A percentile compares a stretch with the other conserved stretches of the same genome.
phyloP scores from a whole-genome alignment of 1,284 basidiomycete species.

The Amylostereum areolatum region DNA sequence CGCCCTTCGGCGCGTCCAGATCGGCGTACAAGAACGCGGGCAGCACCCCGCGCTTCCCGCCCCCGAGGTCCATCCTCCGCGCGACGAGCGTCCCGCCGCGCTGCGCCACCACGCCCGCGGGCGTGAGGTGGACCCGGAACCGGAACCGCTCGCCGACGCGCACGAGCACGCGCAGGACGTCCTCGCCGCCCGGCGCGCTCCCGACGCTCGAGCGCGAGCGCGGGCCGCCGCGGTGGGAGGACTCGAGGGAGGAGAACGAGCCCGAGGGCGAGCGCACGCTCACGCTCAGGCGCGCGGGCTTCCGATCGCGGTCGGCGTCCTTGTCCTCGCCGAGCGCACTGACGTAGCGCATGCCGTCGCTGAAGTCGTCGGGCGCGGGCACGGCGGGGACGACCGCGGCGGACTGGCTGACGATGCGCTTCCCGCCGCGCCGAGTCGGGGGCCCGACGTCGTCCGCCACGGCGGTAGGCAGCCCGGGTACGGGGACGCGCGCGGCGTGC shows the following conservation, averaged over 20 bases:
- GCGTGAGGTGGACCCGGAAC: constrained; percentile 43
- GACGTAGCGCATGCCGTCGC: constrained; percentile 63
- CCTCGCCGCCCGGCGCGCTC: constrained; percentile 19
- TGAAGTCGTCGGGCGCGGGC: constrained; percentile 51
- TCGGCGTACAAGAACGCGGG: constrained; percentile 56
- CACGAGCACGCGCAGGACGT: constrained; percentile 42
- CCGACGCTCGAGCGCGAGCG: constrained; percentile 9
- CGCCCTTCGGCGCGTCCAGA: constrained; percentile 32
- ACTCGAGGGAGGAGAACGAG: constrained; percentile 58
- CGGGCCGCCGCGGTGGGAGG: constrained; percentile 34
- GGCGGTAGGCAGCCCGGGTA: constrained; percentile 36
- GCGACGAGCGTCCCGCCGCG: constrained; percentile 31
- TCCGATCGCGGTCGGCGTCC: constrained; percentile 3
- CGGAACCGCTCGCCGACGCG: constrained; percentile 56
- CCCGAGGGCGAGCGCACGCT: constrained; percentile 30
- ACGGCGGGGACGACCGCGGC: constrained; percentile 44
- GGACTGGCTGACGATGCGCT: constrained; percentile 57
- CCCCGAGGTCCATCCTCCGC: constrained; percentile 31
- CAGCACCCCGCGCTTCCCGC: constrained; percentile 45
- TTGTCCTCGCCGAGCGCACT: constrained; percentile 51
- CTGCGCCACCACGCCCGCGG: constrained; percentile 14
- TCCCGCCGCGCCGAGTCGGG: constrained; percentile 14
- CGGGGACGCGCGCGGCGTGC: constrained; percentile 59
- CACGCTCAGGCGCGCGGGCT: constrained; percentile 4
- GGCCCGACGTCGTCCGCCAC: constrained; percentile 26